Conservation (phyloP, 495 filamentous ascomycete genomes). For the Aspergillus bridgeri region DNA sequence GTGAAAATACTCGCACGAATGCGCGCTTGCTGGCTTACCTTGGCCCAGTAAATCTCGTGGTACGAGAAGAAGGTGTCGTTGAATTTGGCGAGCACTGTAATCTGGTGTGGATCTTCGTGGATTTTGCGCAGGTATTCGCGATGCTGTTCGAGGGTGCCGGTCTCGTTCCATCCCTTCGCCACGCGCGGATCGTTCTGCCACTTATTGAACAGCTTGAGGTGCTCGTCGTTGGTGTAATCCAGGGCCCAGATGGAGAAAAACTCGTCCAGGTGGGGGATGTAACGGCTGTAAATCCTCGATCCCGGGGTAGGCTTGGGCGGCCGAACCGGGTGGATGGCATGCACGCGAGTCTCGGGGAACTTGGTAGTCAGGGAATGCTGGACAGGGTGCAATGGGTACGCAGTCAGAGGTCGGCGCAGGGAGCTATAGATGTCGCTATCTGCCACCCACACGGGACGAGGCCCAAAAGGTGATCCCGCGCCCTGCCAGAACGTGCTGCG, state of each 20-base stretch:
- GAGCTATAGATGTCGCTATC: constrained; percentile 13
- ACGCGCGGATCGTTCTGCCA: constrained; percentile 73
- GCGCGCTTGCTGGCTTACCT: constrained; percentile 33
- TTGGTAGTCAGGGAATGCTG: constrained; percentile 22
- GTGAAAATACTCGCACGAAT: neutral
- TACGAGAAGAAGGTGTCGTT: constrained; percentile 59
- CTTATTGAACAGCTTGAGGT: constrained; percentile 57
- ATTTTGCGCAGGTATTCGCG: constrained; percentile 53
- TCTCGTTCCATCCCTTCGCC: constrained; percentile 66
- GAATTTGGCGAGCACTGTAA: constrained; percentile 55
- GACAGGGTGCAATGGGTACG: constrained; percentile 14
- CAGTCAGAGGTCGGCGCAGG: constrained; percentile 17
- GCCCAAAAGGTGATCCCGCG: constrained; percentile 20
- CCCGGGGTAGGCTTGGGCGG: constrained; percentile 56
- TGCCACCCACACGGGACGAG: constrained; percentile 21
- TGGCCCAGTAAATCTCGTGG: constrained; percentile 65
- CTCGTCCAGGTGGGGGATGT: constrained; percentile 60
- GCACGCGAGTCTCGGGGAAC: constrained; percentile 17
- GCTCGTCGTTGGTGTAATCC: constrained; percentile 47
- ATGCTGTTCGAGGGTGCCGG: constrained; percentile 61
- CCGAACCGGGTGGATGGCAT: constrained; percentile 26
- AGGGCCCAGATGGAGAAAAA: constrained; percentile 60
- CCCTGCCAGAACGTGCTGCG: constrained; percentile 27
- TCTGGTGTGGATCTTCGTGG: constrained; percentile 55
- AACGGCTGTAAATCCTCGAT: constrained; percentile 58